phyloP scores from a whole-genome alignment of 2,329 filamentous ascomycete species.

The Plectosphaerella plurivora region DNA sequence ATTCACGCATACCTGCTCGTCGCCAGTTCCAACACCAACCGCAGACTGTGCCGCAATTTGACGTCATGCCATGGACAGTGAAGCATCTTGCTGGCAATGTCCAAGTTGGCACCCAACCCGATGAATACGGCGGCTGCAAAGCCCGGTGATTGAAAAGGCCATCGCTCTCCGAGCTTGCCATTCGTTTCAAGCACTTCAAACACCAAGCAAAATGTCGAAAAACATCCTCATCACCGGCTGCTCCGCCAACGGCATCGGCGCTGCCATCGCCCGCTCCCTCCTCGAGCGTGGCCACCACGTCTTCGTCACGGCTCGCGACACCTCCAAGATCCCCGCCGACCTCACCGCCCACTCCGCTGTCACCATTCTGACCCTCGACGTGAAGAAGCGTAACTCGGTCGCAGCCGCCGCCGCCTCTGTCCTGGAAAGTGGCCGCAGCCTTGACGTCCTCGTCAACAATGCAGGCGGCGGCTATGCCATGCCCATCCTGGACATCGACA shows the following conservation, averaged over 20 bases:
- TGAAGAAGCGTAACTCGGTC: conserved; percentile 21
- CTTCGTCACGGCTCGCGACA: conserved; percentile 24
- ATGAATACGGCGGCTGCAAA: too few species aligned
- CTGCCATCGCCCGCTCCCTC: conserved; percentile 16
- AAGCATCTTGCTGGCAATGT: too few species aligned
- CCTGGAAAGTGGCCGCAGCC: conserved; percentile 6
- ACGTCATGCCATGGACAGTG: too few species aligned
- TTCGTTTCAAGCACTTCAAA: too few species aligned
- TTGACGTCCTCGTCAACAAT: conserved; percentile 27
- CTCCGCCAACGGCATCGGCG: conserved; percentile 20
- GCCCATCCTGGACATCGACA: conserved; percentile 22
- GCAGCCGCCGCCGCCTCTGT: conserved; percentile 10
- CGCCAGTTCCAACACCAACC: too few species aligned
- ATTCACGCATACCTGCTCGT: too few species aligned
- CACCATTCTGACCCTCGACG: conserved; percentile 24
- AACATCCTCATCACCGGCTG: conserved; percentile 20
- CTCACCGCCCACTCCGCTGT: conserved; percentile 16
- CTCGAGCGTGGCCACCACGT: conserved; percentile 21
- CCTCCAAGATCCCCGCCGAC: conserved; percentile 17
- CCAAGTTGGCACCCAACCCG: too few species aligned
- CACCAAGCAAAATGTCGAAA: not conserved
- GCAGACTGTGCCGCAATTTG: too few species aligned
- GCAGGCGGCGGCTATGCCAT: conserved; percentile 20
- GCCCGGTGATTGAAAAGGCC: too few species aligned
- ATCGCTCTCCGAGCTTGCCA: too few species aligned